Evolutionary conservation across 139 green algal species (phyloP).

Genomic region (Deuterostichococcus epilithicus): DNA sequence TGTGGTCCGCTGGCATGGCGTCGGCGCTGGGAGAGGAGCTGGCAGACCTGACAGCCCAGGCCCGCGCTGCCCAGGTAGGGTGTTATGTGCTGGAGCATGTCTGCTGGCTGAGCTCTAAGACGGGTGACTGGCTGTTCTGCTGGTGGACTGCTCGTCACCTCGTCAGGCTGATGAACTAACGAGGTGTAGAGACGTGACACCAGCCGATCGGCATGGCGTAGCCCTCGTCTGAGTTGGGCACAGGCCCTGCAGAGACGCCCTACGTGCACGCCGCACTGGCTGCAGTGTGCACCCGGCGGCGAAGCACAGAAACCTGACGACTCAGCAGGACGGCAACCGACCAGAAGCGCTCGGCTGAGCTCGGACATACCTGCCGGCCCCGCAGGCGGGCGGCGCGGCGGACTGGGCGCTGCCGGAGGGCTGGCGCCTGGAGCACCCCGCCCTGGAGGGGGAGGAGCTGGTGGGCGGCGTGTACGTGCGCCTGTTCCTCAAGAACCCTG

Average conservation of each 20-base stretch:
- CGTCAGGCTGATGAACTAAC: too few species aligned
- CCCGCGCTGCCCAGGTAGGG: slow-evolving; percentile 36
- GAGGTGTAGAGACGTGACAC: too few species aligned
- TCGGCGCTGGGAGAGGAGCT: slow-evolving; percentile 47
- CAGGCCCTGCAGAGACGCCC: too few species aligned
- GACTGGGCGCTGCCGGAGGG: slow-evolving; percentile 49
- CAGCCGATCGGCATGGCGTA: too few species aligned
- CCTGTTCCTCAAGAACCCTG: slow-evolving; percentile 83
- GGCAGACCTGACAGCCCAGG: slow-evolving; percentile 35
- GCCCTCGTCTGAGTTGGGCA: too few species aligned
- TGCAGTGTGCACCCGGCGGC: too few species aligned
- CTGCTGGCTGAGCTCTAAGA: not conserved
- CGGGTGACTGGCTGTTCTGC: too few species aligned
- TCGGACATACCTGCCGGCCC: not conserved
- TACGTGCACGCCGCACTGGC: too few species aligned
- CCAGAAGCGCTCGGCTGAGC: too few species aligned
- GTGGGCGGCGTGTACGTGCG: slow-evolving; percentile 88
- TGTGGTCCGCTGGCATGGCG: slow-evolving; percentile 74
- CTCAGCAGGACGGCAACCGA: too few species aligned
- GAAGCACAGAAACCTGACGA: too few species aligned
- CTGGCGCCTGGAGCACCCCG: slow-evolving; percentile 41
- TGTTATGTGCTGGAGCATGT: not conserved
- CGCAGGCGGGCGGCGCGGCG: slow-evolving; percentile 15
- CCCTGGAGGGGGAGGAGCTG: slow-evolving; percentile 57
- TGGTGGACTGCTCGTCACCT: too few species aligned